A percentile compares a stretch with the other conserved stretches of the same genome.
Evolutionary conservation across 2,329 filamentous ascomycete species (phyloP).

Genomic region (Fonsecaea multimorphosa): DNA sequence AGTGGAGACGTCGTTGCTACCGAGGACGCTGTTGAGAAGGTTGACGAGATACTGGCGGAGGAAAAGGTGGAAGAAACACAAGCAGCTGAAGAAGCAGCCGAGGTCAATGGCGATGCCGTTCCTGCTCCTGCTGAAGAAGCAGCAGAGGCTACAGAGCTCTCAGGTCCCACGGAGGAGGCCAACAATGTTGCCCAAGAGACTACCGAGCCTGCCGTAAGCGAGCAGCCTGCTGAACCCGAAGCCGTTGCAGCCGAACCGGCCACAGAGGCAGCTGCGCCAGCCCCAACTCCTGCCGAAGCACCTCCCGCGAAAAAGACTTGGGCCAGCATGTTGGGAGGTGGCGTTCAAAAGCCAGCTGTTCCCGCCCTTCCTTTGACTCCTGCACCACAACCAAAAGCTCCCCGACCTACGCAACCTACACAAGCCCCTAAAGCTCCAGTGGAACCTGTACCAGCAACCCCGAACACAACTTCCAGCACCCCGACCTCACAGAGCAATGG

Average conservation of each 20-base stretch:
- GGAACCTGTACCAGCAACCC: constrained; percentile 43
- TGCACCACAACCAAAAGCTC: constrained; percentile 45
- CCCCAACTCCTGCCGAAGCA: constrained; percentile 59
- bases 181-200: constrained; percentile 20
- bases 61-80: constrained; percentile 39
- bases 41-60: constrained; percentile 80
- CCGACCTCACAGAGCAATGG: constrained; percentile 55
- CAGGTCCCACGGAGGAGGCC: constrained; percentile 29
- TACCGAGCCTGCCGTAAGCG: constrained; percentile 63
- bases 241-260: constrained; percentile 56
- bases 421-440: constrained; percentile 45
- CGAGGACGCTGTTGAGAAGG: constrained; percentile 57
- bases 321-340: constrained; percentile 62
- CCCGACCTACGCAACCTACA: constrained; percentile 43
- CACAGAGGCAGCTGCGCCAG: constrained; percentile 48
- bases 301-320: constrained; percentile 62
- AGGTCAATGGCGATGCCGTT: constrained; percentile 54
- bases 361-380: constrained; percentile 47
- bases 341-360: constrained; percentile 48
- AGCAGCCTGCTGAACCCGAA: constrained; percentile 25
- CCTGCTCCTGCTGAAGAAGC: constrained; percentile 50
- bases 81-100: constrained; percentile 46
- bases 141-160: constrained; percentile 38
- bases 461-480: constrained; percentile 47
- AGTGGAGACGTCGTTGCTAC: constrained; percentile 42